These are phyloP conservation scores for Rutstroemia sp. DNA, from an alignment of 2,329 filamentous ascomycete genomes.

Conservation along the genomic window DNA sequence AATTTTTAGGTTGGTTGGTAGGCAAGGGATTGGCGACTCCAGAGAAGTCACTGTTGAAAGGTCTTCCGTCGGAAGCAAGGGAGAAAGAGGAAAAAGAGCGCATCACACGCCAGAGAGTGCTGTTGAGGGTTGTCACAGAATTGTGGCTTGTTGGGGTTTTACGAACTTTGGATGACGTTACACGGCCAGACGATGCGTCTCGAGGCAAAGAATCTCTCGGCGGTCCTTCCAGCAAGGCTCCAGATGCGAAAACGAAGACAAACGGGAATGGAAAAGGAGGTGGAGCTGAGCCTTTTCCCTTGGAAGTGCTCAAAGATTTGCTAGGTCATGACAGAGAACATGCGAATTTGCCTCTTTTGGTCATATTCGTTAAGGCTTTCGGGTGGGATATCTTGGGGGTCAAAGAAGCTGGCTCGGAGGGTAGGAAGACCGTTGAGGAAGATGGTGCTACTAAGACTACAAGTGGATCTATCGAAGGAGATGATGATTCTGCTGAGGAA, in stretches of 20 bases:
- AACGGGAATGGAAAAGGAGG: slow-evolving; percentile 50
- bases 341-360: slow-evolving; percentile 80
- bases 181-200: slow-evolving; percentile 54
- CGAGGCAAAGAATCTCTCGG: slow-evolving; percentile 38
- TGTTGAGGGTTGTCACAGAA: slow-evolving; percentile 87
- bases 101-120: slow-evolving; percentile 72
- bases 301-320: slow-evolving; percentile 96
- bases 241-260: slow-evolving; percentile 49
- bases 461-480: slow-evolving; percentile 35
- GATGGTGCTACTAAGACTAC: slow-evolving; percentile 59
- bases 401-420: slow-evolving; percentile 61
- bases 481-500: slow-evolving; percentile 36
- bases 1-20: slow-evolving; percentile 85
- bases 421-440: slow-evolving; percentile 77
- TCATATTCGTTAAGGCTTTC: slow-evolving; percentile 93
- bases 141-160: slow-evolving; percentile 90
- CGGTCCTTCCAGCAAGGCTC: slow-evolving; percentile 51
- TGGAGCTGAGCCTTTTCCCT: slow-evolving; percentile 82
- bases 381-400: slow-evolving; percentile 91
- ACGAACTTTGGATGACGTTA: slow-evolving; percentile 66
- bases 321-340: slow-evolving; percentile 92
- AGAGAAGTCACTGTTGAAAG: slow-evolving; percentile 76
- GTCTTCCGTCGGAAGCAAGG: slow-evolving; percentile 68
- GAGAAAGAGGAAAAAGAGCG: slow-evolving; percentile 97
- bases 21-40: slow-evolving; percentile 87